Base-by-base conservation (phyloP, 2,329 filamentous ascomycete species). In the Allantophomopsis cytisporea region DNA sequence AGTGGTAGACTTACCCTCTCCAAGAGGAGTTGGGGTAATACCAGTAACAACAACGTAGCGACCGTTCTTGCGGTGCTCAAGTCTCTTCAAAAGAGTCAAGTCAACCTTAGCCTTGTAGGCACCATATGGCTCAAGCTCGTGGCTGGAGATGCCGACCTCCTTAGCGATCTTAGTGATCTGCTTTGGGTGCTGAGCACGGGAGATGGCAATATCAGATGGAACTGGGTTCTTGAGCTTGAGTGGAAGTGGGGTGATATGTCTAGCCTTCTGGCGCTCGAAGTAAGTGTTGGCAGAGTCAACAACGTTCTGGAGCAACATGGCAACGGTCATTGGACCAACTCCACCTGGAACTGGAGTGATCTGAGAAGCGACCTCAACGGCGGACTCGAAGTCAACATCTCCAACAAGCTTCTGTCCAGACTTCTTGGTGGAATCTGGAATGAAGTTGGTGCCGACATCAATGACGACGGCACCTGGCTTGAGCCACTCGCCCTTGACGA, bases 271-370 rank as follows among this genome's bases (percentile, higher is more conserved):
- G 44, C 75, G 74, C 47, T 91, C 84, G 47, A 91, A 91, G 55
- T 85, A 88, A 41, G 73, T 66, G 37, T 79, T 81, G 30, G 91
- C 82, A 28, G 89, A 80, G 50, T 89, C 82, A 40, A 96, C 82
- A 7, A 96, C 88, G 55, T 98, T 98, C 61, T 94, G 84, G 52
- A 98, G 67, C 36, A 98, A 70, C 91, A 98, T 98, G 43, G 91
- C 91, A 46, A 98, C 88, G 3, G 91, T 98, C 91, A 98, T 98
- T 38, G 91, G 91, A 0, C 91, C 91, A 43, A 98, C 91, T 60
- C 91, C 91, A 41, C 91, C 91, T 2, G 91, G 91, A 2, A 98
- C 91, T 1, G 91, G 91, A 2, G 91, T 98, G 54, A 98, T 95
- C 54, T 83, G 75, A 2, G 88, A 94, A 15, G 88, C 91, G 33